These are phyloP conservation scores for Insectozyma bohioensis DNA, from an alignment of 1,139 yeast species.

Conservation along the genomic window DNA sequence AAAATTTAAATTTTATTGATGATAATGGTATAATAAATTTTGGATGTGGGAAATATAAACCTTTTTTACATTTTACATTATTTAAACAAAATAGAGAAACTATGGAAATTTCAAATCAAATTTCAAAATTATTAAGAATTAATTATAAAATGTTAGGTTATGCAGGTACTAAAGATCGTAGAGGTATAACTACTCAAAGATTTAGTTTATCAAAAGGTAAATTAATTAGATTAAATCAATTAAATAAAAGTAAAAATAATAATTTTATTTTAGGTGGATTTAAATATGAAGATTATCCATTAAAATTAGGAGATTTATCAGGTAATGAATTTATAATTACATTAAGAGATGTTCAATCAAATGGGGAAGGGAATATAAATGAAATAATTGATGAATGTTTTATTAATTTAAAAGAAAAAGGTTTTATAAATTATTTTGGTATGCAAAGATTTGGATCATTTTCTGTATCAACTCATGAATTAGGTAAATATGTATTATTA, in stretches of 20 bases:
- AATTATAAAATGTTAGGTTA: slow-evolving; percentile 70
- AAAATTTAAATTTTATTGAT: slow-evolving; percentile 42
- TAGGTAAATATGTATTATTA: slow-evolving; percentile 71
- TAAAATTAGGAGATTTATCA: slow-evolving; percentile 75
- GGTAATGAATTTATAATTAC: slow-evolving; percentile 91
- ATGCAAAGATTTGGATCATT: slow-evolving; percentile 98
- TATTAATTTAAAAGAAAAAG: slow-evolving; percentile 57
- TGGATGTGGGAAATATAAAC: slow-evolving; percentile 68
- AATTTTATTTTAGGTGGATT: slow-evolving; percentile 80
- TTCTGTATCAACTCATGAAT: slow-evolving; percentile 82
- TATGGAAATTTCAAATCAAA: slow-evolving; percentile 84
- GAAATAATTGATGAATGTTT: slow-evolving; percentile 52
- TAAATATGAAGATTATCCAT: slow-evolving; percentile 58
- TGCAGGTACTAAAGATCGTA: slow-evolving; percentile 96
- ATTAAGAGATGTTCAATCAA: slow-evolving; percentile 60
- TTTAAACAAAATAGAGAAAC: slow-evolving; percentile 97
- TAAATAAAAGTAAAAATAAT: slow-evolving; percentile 67
- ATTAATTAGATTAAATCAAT: slow-evolving; percentile 74
- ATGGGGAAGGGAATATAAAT: slow-evolving; percentile 32
- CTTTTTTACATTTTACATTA: slow-evolving; percentile 72
- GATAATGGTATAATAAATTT: slow-evolving; percentile 49
- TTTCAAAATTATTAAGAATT: slow-evolving; percentile 70
- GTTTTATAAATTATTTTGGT: slow-evolving; percentile 92
- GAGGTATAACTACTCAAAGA: slow-evolving; percentile 92
- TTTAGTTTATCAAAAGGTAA: slow-evolving; percentile 70